Evolutionary conservation across 768 basidiomycete genomes (phyloP).

Genomic region (Austroboletus eburneus): DNA sequence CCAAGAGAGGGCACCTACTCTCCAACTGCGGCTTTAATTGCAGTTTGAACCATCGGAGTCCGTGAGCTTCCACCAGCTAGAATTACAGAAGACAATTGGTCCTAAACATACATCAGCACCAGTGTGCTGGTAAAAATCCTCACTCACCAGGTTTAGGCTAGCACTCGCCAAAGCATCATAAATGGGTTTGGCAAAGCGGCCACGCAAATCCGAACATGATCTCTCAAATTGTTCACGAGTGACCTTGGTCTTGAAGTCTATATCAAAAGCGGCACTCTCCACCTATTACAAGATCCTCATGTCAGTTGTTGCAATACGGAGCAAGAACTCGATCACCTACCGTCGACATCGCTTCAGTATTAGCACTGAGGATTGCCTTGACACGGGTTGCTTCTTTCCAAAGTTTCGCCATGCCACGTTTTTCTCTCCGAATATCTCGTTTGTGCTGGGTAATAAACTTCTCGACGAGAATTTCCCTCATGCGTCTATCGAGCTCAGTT

Average conservation of each 20-base stretch:
- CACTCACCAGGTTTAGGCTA: conserved; percentile 59
- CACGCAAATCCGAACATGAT: conserved; percentile 61
- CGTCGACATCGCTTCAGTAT: conserved; percentile 68
- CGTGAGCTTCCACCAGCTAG: conserved; percentile 89
- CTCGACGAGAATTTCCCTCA: conserved; percentile 76
- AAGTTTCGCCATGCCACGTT: conserved; percentile 85
- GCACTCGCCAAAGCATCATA: conserved; percentile 65
- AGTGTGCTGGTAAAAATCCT: neutral
- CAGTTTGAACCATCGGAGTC: conserved; percentile 87
- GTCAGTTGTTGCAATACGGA: neutral
- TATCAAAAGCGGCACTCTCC: conserved; percentile 85
- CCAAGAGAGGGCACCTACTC: too few relatives aligned
- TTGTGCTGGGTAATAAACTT: conserved; percentile 72
- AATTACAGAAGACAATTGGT: conserved; percentile 82
- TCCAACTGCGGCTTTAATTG: conserved; percentile 73
- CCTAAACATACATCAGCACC: conserved; percentile 38
- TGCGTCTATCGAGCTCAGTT: conserved; percentile 75
- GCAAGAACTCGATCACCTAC: conserved; percentile 42
- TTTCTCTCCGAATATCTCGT: conserved; percentile 65
- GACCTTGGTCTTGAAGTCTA: conserved; percentile 82
- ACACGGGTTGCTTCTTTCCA: conserved; percentile 92
- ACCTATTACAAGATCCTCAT: conserved; percentile 43
- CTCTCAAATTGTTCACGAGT: conserved; percentile 76
- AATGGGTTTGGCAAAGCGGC: conserved; percentile 66
- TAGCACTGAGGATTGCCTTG: conserved; percentile 92